Conservation (phyloP, 441 rosid genomes). For the Pelargonium fulgidum region DNA sequence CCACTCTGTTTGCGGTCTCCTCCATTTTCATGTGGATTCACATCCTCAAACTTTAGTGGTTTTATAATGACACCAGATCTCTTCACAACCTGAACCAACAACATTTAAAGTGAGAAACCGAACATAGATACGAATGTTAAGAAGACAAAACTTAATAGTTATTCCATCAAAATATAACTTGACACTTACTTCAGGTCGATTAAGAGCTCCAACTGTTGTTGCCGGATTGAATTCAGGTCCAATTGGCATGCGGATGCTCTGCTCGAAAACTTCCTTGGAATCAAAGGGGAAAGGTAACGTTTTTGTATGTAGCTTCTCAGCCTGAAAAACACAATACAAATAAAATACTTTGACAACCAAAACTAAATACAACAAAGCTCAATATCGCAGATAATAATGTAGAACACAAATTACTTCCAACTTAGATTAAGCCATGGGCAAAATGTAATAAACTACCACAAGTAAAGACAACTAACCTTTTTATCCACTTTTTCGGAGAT, state of each 20-base stretch:
- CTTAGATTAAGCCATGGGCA: too few species aligned
- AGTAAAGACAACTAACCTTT: slow-evolving; percentile 40
- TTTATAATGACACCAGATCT: slow-evolving; percentile 64
- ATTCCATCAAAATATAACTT: background rate
- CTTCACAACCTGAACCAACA: slow-evolving; percentile 56
- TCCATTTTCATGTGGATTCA: slow-evolving; percentile 46
- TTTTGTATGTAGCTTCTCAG: slow-evolving; percentile 66
- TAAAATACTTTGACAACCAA: too few species aligned
- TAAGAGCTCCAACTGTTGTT: slow-evolving; percentile 56
- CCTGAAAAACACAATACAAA: slow-evolving; percentile 36
- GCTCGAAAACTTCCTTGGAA: slow-evolving; percentile 71
- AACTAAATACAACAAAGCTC: too few species aligned
- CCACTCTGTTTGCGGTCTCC: slow-evolving; percentile 23
- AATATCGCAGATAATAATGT: too few species aligned
- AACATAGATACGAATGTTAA: too few species aligned
- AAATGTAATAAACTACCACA: too few species aligned
- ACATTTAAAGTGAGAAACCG: background rate
- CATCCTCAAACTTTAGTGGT: slow-evolving; percentile 61
- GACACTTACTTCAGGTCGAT: slow-evolving; percentile 60
- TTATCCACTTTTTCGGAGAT: slow-evolving; percentile 79
- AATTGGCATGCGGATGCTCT: slow-evolving; percentile 73
- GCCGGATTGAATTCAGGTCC: slow-evolving; percentile 91
- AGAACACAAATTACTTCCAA: too few species aligned
- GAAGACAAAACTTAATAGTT: too few species aligned
- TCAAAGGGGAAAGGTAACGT: slow-evolving; percentile 75